phyloP scores from a whole-genome alignment of 2,329 filamentous ascomycete species.

The Emmonsia crescens region DNA sequence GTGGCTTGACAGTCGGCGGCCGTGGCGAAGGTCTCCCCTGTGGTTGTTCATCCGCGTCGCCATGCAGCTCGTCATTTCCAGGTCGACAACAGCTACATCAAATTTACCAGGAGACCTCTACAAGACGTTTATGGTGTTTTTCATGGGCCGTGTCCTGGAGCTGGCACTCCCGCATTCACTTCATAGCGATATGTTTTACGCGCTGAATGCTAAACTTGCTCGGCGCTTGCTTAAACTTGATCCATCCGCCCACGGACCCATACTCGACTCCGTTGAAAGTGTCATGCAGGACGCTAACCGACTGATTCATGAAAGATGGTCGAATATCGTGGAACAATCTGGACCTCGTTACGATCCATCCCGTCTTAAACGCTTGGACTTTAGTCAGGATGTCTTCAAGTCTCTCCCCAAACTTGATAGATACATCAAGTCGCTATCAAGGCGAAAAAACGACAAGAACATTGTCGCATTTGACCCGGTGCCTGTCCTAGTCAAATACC shows the following conservation, averaged over 20 bases:
- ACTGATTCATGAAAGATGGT: not conserved
- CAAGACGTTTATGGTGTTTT: slow-evolving; percentile 42
- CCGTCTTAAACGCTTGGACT: not conserved
- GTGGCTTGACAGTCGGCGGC: slow-evolving; percentile 25
- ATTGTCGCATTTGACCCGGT: not conserved
- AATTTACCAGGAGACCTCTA: slow-evolving; percentile 35
- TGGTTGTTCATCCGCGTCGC: slow-evolving; percentile 47
- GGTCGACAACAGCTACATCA: slow-evolving; percentile 22
- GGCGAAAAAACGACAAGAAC: slow-evolving; percentile 3
- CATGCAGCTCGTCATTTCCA: slow-evolving; percentile 39
- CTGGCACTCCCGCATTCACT: slow-evolving; percentile 9
- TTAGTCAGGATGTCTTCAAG: not conserved
- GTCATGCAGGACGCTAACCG: not conserved
- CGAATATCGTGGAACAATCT: not conserved
- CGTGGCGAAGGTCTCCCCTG: slow-evolving; percentile 43
- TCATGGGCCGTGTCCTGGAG: slow-evolving; percentile 32
- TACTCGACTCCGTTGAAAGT: slow-evolving; percentile 10
- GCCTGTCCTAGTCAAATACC: not conserved
- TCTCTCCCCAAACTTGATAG: slow-evolving; percentile 9
- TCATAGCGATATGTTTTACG: slow-evolving; percentile 21
- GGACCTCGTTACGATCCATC: not conserved
- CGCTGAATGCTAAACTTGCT: slow-evolving; percentile 34
- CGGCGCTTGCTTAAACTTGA: slow-evolving; percentile 32
- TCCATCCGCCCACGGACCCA: slow-evolving; percentile 5
- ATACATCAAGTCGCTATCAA: slow-evolving; percentile 6